Percentiles rank a stretch among this genome's conserved stretches.
Conservation (phyloP, 2,329 filamentous ascomycete genomes). For the Colletotrichum cereale region DNA sequence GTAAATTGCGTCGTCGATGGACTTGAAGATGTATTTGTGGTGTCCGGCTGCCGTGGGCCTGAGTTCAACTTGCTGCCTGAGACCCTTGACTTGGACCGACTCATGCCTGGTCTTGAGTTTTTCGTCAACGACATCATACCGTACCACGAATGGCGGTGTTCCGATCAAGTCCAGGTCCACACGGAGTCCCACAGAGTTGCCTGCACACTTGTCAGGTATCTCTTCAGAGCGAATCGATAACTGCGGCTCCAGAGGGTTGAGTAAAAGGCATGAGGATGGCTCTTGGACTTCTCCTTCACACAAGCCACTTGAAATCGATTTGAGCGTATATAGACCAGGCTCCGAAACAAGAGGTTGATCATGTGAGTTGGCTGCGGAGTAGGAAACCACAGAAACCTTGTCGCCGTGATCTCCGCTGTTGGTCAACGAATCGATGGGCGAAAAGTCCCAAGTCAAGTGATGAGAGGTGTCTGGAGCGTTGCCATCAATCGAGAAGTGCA, state of each 20-base stretch:
- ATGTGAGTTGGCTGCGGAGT: slow-evolving; percentile 70
- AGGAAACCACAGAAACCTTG: slow-evolving; percentile 67
- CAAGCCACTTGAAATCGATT: slow-evolving; percentile 81
- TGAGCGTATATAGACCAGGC: slow-evolving; percentile 88
- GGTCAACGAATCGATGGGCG: slow-evolving; percentile 76
- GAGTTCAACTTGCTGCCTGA: slow-evolving; percentile 87
- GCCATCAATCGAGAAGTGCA: slow-evolving; percentile 76
- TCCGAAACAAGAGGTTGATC: slow-evolving; percentile 78
- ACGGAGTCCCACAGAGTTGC: slow-evolving; percentile 89
- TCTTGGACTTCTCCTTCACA: slow-evolving; percentile 92
- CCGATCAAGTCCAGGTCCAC: slow-evolving; percentile 92
- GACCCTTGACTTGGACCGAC: slow-evolving; percentile 66
- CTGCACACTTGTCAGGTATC: slow-evolving; percentile 94
- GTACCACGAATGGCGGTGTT: slow-evolving; percentile 89
- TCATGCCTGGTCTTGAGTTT: slow-evolving; percentile 60
- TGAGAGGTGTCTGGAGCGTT: slow-evolving; percentile 73
- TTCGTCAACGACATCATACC: slow-evolving; percentile 79
- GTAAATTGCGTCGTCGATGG: slow-evolving; percentile 88
- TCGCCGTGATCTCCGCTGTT: slow-evolving; percentile 78
- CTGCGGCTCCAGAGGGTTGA: slow-evolving; percentile 91
- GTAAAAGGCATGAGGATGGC: slow-evolving; percentile 90
- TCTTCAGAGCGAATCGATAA: slow-evolving; percentile 80
- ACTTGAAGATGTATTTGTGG: slow-evolving; percentile 87
- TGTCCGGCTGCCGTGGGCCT: slow-evolving; percentile 84
- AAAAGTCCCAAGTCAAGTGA: slow-evolving; percentile 85